phyloP scores from a whole-genome alignment of 805 yeast genomes.

The Kregervanrija fluxuum region DNA sequence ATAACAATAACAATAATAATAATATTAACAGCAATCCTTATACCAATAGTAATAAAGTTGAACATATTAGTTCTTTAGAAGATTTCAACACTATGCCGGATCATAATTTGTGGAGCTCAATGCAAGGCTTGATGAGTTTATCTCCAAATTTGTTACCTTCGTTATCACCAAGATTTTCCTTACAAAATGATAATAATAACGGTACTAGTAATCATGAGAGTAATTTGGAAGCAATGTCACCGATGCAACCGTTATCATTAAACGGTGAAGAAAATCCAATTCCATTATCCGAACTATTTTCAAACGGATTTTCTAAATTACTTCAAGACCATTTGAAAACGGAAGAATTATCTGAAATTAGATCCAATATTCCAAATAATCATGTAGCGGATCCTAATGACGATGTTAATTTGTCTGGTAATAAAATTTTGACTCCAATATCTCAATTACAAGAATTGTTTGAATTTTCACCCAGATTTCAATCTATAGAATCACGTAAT shows the following conservation, averaged over 20 bases:
- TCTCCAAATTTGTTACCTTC: too few species aligned
- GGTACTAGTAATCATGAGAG: too few species aligned
- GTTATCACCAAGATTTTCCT: too few species aligned
- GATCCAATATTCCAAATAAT: neutral
- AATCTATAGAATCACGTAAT: neutral
- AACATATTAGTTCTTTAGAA: neutral
- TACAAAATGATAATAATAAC: too few species aligned
- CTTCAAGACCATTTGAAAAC: slow-evolving; percentile 17
- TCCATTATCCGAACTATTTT: slow-evolving; percentile 15
- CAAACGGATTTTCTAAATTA: slow-evolving; percentile 19
- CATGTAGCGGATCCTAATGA: neutral
- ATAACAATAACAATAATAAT: neutral
- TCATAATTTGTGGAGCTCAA: too few species aligned
- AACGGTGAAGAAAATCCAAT: slow-evolving; percentile 5
- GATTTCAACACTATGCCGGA: too few species aligned
- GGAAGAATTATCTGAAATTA: neutral
- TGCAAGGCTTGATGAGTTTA: too few species aligned
- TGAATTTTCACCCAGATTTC: slow-evolving; percentile 9
- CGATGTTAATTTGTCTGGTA: neutral
- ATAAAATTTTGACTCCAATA: neutral
- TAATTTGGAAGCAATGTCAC: too few species aligned
- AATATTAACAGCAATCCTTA: slow-evolving; percentile 8
- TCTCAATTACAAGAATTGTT: slow-evolving; percentile 11
- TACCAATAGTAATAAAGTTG: slow-evolving; percentile 2
- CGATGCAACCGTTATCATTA: slow-evolving; percentile 5